These are phyloP conservation scores for Cryptomeria japonica DNA, from an alignment of 75 land plant genomes.

Conservation along the genomic window DNA sequence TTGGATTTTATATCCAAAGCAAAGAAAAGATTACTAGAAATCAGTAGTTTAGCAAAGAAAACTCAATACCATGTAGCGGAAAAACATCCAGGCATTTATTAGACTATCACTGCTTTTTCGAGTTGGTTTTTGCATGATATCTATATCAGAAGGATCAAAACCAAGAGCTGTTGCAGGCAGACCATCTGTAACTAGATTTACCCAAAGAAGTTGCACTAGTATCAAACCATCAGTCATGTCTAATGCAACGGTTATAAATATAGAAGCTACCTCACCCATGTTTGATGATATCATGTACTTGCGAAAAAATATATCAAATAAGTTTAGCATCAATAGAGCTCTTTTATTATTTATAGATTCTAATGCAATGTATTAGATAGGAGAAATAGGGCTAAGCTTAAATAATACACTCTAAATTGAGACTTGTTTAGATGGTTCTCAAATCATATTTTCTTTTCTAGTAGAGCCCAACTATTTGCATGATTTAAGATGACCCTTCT, in stretches of 20 bases:
- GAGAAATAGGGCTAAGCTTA: no score
- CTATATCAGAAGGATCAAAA: conserved; percentile 86
- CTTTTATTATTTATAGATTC: no score
- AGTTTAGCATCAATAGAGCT: background rate
- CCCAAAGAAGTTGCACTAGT: conserved; percentile 95
- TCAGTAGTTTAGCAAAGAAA: background rate
- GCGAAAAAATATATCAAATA: background rate
- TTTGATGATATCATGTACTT: conserved; percentile 99
- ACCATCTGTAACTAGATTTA: conserved; percentile 94
- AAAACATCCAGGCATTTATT: conserved; percentile 78
- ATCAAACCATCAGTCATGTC: conserved; percentile 92
- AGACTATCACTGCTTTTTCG: conserved; percentile 76
- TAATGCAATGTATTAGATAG: no score
- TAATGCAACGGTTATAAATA: conserved; percentile 88
- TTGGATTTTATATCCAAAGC: no score
- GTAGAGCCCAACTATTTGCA: no score
- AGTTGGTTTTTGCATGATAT: conserved; percentile 88
- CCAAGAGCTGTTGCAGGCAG: conserved; percentile 98
- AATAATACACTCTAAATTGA: no score
- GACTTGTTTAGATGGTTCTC: no score
- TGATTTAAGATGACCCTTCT: no score
- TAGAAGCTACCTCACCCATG: conserved; percentile 88
- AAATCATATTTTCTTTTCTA: no score
- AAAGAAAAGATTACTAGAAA: background rate
- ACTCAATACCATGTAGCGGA: conserved; percentile 79